phyloP scores from a whole-genome alignment of 2,329 filamentous ascomycete genomes.

The Hypoxylon sp. region DNA sequence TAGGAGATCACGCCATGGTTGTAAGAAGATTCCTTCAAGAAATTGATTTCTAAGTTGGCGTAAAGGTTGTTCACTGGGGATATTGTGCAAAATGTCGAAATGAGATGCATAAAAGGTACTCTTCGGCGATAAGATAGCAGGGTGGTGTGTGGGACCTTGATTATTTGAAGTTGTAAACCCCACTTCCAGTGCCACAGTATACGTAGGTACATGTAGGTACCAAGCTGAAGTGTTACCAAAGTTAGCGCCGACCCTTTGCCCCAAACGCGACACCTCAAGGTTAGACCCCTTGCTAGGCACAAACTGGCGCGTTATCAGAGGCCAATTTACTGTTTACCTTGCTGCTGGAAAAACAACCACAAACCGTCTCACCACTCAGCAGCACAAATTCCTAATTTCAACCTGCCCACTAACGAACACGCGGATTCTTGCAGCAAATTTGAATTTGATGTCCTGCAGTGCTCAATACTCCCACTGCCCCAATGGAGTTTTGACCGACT shows the following conservation, averaged over 20 bases:
- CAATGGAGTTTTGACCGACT: conserved; percentile 40
- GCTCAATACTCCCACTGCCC: conserved; percentile 12
- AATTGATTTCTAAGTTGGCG: too few species aligned
- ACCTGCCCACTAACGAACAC: conserved; percentile 11
- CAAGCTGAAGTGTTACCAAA: background rate
- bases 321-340: conserved; percentile 36
- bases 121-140: conserved; percentile 20
- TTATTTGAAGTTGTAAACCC: too few species aligned
- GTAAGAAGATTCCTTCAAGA: background rate
- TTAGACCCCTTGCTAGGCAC: conserved; percentile 23
- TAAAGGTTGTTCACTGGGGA: background rate
- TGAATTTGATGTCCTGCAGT: conserved; percentile 15
- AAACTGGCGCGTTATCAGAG: conserved; percentile 31
- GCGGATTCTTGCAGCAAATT: conserved; percentile 22
- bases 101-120: conserved; percentile 6
- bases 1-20: background rate
- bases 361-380: conserved; percentile 21
- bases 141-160: background rate
- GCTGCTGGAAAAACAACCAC: conserved; percentile 30
- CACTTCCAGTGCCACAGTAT: too few species aligned
- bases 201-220: background rate
- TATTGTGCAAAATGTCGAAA: conserved; percentile 1
- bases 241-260: conserved; percentile 11
- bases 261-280: conserved; percentile 30
- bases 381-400: conserved; percentile 17